Evolutionary conservation across 257 asterid species (phyloP), one percentile per base, ranked within the genome.

Genomic region (Echium plantagineum): DNA sequence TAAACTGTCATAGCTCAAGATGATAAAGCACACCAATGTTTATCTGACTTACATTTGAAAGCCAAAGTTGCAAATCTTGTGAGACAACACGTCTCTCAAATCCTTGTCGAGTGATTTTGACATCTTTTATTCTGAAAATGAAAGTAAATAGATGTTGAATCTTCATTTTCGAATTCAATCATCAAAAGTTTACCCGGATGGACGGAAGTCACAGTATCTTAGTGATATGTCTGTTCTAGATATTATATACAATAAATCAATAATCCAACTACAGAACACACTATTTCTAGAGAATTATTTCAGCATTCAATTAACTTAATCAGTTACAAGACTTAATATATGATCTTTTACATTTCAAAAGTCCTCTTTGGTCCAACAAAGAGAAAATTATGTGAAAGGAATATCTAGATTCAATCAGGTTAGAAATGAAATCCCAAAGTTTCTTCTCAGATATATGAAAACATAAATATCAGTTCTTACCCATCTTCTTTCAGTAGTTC

Each of bases 41-140:
- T 7, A 13, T 10, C 10, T 35, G n/a, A 66, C 85, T 72, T 75
- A 88, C 96, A 69, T 91, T 91, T 13, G 98, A 85, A 65, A 91
- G 95, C 98, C 98, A 91, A 55, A 91, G 95, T 79, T 91, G 98
- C 77, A 91, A 68, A 81, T 88, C 98, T 75, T 80, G 96, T 52
- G 98, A 91, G 61, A 88, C 96, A 55, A 88, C 98, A 47, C 98
- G 82, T 66, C 83, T 91, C 82, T 91, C 98, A 62, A 83, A 85
- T 72, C 98, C 96, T 81, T 91, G 98, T 51, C 94, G 83, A 62
- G 77, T 81, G 59, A 91, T 85, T 64, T 71, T 79, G 72, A 85
- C 88, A 66, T 68, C 66, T 9, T 69, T 51, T 72, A 87, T 85
- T 57, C 98, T 91, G 81, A 52, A 47, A 38, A 18, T 42, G 13